These are phyloP conservation scores for Thielaviopsis populi DNA, from an alignment of 2,329 filamentous ascomycete species.

Conservation along the genomic window DNA sequence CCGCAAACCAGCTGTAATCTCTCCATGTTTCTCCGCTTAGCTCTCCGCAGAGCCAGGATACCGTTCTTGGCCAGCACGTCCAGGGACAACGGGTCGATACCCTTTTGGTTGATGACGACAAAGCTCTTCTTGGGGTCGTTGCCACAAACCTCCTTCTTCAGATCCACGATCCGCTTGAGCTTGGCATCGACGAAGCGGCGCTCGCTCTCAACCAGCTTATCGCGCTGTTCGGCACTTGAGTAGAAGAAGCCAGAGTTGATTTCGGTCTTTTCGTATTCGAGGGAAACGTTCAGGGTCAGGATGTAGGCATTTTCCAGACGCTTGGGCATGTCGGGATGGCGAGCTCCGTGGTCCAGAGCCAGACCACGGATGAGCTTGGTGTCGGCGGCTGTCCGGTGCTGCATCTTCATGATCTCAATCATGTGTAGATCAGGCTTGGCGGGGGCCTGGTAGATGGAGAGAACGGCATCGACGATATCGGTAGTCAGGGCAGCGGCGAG, in stretches of 20 bases:
- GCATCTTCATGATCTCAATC: conserved; percentile 99
- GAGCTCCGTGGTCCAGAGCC: conserved; percentile 84
- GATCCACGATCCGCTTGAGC: conserved; percentile 88
- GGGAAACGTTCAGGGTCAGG: conserved; percentile 83
- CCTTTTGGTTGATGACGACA: conserved; percentile 98
- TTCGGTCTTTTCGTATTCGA: conserved; percentile 98
- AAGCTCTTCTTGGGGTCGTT: conserved; percentile 88
- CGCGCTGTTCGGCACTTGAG: conserved; percentile 87
- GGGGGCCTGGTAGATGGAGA: conserved; percentile 79
- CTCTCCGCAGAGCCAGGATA: conserved; percentile 82
- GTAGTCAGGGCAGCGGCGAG: conserved; percentile 86
- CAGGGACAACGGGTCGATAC: conserved; percentile 88
- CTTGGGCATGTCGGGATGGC: conserved; percentile 98
- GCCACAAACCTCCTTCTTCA: conserved; percentile 96
- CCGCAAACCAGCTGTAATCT: conserved; percentile 88
- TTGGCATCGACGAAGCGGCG: conserved; percentile 91
- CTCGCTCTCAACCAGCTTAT: conserved; percentile 96
- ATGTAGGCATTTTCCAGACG: conserved; percentile 90
- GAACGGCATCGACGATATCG: conserved; percentile 88
- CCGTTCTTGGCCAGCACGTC: conserved; percentile 97
- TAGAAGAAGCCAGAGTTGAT: conserved; percentile 99
- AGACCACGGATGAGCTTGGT: conserved; percentile 90
- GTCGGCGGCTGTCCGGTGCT: conserved; percentile 89
- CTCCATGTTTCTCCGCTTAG: conserved; percentile 99
- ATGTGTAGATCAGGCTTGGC: conserved; percentile 95